These are phyloP conservation scores for Ophiosphaerella herpotricha DNA, from an alignment of 2,329 filamentous ascomycete species.

Conservation along the genomic window DNA sequence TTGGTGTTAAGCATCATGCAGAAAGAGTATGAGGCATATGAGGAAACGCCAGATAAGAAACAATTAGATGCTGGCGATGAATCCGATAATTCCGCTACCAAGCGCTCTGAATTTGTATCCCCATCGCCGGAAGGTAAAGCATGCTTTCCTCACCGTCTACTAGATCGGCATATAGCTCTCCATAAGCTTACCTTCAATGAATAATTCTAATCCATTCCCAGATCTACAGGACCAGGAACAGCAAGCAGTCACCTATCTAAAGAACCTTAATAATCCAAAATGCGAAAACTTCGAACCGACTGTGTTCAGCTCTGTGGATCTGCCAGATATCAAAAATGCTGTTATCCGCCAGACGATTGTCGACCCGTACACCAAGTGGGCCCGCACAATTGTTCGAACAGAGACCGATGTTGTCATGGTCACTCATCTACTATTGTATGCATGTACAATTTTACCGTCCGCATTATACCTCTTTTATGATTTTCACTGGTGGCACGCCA, in stretches of 20 bases:
- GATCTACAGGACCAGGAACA: constrained; percentile 37
- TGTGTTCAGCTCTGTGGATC: constrained; percentile 59
- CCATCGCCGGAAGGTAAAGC: constrained; percentile 37
- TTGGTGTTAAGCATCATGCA: constrained; percentile 35
- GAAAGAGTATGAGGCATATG: constrained; percentile 32
- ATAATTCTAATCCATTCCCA: constrained; percentile 8
- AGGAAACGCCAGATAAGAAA: constrained; percentile 2
- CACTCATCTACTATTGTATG: constrained; percentile 75
- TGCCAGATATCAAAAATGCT: constrained; percentile 48
- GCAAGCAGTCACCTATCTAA: constrained; percentile 51
- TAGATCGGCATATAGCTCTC: not conserved
- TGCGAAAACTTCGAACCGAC: constrained; percentile 59
- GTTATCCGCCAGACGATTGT: constrained; percentile 55
- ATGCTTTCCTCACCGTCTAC: not conserved
- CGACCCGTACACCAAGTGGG: constrained; percentile 63
- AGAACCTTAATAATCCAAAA: constrained; percentile 56
- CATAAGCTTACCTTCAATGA: not conserved
- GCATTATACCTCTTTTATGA: constrained; percentile 66
- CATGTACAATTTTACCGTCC: constrained; percentile 70
- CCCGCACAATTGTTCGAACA: constrained; percentile 62
- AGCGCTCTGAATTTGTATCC: constrained; percentile 33
- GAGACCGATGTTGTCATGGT: constrained; percentile 78
- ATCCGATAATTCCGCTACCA: constrained; percentile 28
- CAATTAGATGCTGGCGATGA: constrained; percentile 22
- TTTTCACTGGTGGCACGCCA: constrained; percentile 70